phyloP scores from a whole-genome alignment of 2,329 filamentous ascomycete genomes.

The Alternaria panax region DNA sequence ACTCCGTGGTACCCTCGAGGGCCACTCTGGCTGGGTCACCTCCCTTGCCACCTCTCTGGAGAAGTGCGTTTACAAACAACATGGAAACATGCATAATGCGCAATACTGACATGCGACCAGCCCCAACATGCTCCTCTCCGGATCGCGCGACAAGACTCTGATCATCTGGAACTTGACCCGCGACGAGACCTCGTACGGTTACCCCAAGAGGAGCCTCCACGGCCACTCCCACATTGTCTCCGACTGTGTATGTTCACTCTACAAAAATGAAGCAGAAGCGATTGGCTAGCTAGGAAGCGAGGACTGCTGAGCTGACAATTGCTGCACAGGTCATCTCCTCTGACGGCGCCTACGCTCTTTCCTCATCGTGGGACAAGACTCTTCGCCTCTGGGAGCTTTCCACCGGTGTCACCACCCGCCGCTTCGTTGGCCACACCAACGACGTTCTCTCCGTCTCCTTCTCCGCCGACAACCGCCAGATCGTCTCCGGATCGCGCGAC shows the following conservation, averaged over 20 bases:
- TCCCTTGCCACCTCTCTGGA: conserved; percentile 97
- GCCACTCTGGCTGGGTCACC: conserved; percentile 99
- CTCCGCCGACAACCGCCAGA: conserved; percentile 99
- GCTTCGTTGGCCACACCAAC: conserved; percentile 99
- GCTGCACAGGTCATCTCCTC: conserved; percentile 90
- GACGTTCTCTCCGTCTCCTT: conserved; percentile 99
- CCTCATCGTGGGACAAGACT: conserved; percentile 99
- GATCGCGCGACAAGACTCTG: conserved; percentile 95
- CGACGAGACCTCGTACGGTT: conserved; percentile 97
- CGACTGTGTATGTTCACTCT: conserved; percentile 84
- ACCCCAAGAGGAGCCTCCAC: conserved; percentile 98
- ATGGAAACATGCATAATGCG: conserved; percentile 16
- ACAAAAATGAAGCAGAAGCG: conserved; percentile 24
- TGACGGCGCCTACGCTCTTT: conserved; percentile 98
- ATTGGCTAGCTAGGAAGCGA: conserved; percentile 37
- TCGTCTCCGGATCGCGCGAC: conserved; percentile 98
- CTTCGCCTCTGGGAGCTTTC: conserved; percentile 99
- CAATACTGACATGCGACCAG: conserved; percentile 57
- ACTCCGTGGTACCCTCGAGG: conserved; percentile 96
- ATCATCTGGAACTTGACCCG: conserved; percentile 99
- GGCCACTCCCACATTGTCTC: conserved; percentile 99
- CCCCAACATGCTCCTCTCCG: conserved; percentile 99
- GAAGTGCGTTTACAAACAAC: conserved; percentile 67
- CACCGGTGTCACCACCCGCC: conserved; percentile 94
- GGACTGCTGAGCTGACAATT: conserved; percentile 41